A percentile compares a stretch with the other conserved stretches of the same genome.
Conservation (phyloP, 2,329 filamentous ascomycete genomes). For the Tolypocladium ophioglossoides region DNA sequence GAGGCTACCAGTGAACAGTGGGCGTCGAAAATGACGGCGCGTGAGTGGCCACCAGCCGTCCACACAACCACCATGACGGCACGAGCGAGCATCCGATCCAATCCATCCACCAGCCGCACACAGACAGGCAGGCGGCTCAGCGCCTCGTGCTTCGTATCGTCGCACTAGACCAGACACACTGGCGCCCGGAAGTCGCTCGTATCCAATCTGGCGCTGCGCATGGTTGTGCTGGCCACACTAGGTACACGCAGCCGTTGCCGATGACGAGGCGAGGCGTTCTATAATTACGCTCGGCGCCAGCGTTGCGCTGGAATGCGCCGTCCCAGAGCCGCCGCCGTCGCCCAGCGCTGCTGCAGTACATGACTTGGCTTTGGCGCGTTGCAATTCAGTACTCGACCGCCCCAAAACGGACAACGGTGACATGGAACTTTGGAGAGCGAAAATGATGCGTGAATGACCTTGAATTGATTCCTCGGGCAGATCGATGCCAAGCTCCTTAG, state of each 20-base stretch:
- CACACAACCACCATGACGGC: neutral
- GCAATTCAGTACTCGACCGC: neutral
- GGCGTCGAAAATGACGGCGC: neutral
- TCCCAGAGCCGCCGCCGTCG: neutral
- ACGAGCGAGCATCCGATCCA: neutral
- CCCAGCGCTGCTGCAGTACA: neutral
- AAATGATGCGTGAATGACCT: neutral
- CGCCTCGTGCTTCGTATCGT: neutral
- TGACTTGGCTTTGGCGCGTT: neutral
- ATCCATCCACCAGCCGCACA: neutral
- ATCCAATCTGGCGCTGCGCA: neutral
- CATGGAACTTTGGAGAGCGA: neutral
- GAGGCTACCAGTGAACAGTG: neutral
- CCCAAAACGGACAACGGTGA: neutral
- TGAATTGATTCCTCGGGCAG: neutral
- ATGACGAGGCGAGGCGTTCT: neutral
- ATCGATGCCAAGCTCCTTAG: neutral
- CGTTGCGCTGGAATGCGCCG: neutral
- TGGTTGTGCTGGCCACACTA: no score
- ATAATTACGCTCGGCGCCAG: neutral
- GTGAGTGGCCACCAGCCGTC: neutral
- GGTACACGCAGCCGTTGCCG: neutral
- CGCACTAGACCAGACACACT: neutral
- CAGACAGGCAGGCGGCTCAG: neutral
- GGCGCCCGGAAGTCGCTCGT: neutral